Evolutionary conservation across 2,329 filamentous ascomycete species (phyloP).

Genomic region (Aspergillus candidus): DNA sequence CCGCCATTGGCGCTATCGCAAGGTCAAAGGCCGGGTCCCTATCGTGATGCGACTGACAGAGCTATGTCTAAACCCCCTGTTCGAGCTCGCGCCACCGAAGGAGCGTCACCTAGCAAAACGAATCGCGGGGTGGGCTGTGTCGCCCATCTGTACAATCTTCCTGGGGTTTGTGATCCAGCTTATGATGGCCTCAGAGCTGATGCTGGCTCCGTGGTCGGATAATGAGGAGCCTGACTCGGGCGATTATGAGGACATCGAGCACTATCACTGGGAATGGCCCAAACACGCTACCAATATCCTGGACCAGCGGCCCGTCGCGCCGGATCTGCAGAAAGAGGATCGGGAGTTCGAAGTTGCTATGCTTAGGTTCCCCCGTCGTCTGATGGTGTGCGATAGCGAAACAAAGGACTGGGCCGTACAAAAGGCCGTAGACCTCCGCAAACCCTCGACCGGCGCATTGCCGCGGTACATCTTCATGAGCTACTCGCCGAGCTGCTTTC

Average conservation of each 20-base stretch:
- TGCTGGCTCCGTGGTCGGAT: conserved; percentile 10
- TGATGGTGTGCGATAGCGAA: conserved; percentile 8
- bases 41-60: conserved; percentile 8
- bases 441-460: conserved; percentile 9
- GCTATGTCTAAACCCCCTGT: conserved; percentile 10
- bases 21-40: conserved; percentile 6
- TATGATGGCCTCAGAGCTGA: conserved; percentile 7
- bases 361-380: conserved; percentile 8
- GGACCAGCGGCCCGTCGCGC: conserved; percentile 2
- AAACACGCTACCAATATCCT: conserved; percentile 13
- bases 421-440: conserved; percentile 8
- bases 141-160: conserved; percentile 5
- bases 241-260: conserved; percentile 10
- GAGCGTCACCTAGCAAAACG: background rate
- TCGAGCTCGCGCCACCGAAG: conserved; percentile 3
- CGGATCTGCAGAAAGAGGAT: conserved; percentile 3
- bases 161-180: conserved; percentile 11
- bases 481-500: conserved; percentile 6
- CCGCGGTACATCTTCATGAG: conserved; percentile 13
- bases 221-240: conserved; percentile 1
- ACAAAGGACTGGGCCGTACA: conserved; percentile 5
- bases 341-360: conserved; percentile 7
- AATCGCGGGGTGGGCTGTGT: background rate
- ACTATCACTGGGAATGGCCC: conserved; percentile 13
- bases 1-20: conserved; percentile 9